Evolutionary conservation across 2,329 filamentous ascomycete genomes (phyloP).

Genomic region (Calonectria leucothoes): DNA sequence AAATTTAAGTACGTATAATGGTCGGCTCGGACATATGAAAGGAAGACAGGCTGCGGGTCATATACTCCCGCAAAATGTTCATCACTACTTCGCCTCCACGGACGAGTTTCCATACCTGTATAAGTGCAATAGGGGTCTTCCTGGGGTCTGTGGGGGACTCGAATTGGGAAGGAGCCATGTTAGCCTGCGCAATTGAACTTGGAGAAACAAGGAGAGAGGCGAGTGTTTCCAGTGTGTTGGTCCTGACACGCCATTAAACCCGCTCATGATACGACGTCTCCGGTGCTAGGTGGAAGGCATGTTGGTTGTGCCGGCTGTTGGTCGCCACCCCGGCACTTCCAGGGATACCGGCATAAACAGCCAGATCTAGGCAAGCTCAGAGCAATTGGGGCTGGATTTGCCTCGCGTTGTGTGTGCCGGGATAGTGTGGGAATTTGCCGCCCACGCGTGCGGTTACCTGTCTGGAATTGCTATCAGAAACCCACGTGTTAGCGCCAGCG

Average conservation of each 20-base stretch:
- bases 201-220: neutral
- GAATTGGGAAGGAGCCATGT: conserved; percentile 9
- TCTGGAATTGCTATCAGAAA: neutral
- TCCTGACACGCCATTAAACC: conserved; percentile 13
- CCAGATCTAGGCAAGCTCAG: neutral
- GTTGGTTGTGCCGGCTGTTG: conserved; percentile 1
- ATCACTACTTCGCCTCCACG: neutral
- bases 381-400: neutral
- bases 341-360: neutral
- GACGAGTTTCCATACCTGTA: neutral
- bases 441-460: neutral
- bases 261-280: conserved; percentile 23
- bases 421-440: neutral
- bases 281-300: neutral
- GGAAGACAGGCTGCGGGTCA: conserved; percentile 6
- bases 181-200: neutral
- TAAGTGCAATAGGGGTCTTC: conserved; percentile 1
- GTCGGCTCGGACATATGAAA: neutral
- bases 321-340: neutral
- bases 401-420: neutral
- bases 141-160: neutral
- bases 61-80: conserved; percentile 12
- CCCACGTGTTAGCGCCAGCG: neutral
- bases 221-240: neutral
- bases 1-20: neutral